A percentile compares a stretch with the other conserved stretches of the same genome.
Conservation (phyloP, 108 stramenopile species). For the Pseudonitzschia pungens region DNA sequence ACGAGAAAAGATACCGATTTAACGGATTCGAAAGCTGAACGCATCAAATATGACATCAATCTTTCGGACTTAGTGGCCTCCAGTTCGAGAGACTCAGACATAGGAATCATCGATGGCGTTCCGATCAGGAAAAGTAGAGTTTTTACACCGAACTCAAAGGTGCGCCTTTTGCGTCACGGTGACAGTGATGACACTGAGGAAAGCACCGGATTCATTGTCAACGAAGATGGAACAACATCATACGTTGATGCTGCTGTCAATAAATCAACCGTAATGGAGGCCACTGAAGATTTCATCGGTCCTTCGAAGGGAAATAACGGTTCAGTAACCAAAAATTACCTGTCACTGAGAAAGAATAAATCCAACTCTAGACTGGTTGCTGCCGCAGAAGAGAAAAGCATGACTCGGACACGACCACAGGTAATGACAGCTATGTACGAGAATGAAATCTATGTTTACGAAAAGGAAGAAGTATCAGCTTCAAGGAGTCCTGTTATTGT, state of each 20-base stretch:
- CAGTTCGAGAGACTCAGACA: not conserved
- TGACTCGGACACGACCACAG: slow-evolving; percentile 6
- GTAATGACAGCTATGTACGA: slow-evolving; percentile 46
- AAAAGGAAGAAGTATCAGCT: slow-evolving; percentile 13
- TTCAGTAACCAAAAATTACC: not conserved
- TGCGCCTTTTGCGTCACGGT: not conserved
- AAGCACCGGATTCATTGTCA: not conserved
- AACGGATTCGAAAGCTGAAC: not conserved
- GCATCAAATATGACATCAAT: not conserved
- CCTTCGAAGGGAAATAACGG: not conserved
- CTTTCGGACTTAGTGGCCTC: not conserved
- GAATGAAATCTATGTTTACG: slow-evolving; percentile 78
- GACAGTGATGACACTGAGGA: not conserved
- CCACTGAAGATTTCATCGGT: slow-evolving; percentile 12
- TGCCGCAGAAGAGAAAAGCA: slow-evolving; percentile 3
- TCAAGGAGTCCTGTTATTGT: not conserved
- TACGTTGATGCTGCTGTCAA: not conserved
- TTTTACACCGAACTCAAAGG: not conserved
- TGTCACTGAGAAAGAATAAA: not conserved
- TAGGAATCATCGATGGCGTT: not conserved
- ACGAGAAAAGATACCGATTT: too few species aligned
- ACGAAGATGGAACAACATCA: not conserved
- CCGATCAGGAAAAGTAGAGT: not conserved
- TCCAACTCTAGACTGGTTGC: slow-evolving; percentile 4
- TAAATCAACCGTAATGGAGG: slow-evolving; percentile 5